Base-by-base conservation (phyloP, 495 filamentous ascomycete species). In the Penicillium pancosmium region DNA sequence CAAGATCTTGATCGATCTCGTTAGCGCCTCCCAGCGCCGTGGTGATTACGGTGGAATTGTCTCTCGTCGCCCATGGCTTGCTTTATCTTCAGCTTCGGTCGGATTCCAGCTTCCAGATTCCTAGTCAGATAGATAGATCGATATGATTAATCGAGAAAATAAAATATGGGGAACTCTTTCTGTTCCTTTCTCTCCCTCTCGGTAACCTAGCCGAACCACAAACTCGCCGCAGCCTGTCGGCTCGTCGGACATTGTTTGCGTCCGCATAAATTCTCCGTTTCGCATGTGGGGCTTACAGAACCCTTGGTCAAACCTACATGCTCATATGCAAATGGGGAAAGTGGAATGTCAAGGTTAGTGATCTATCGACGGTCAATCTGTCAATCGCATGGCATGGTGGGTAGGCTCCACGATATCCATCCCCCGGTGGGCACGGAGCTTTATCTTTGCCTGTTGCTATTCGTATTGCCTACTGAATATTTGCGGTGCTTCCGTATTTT, bases 351-450 rank as follows among this genome's bases (percentile, higher is more conserved):
- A 44, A n/a, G 21, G 38, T 11, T 34, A 18, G 50, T 33, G 50
- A 50, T 18, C 18, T 38, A 18, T 34, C 9, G 31, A 34, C 34
- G 19, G 55, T 51, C 54, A 46, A 53, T 21, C 49, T 59, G 60
- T 63, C 56, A 63, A 60, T 56, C 61, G 52, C 52, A 53, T 63
- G 61, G 55, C 41, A 25, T 44, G 35, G 52, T 51, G 48, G 54
- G 46, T 27, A 50, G 18, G 21, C 54, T 48, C 54, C 44, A 56
- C 46, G 41, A 38, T 38, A 12, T 38, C 15, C 36, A 38, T n/a
- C 6, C 36, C 27, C 27, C 27, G 27, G 27, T 38, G 36, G 36
- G 36, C 36, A n/a, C 15, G 36, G 12, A 8, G 27, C 27, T 7
- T 31, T 31, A 31, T 31, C 27, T 31, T 31, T 31, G 1, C 4